Base-by-base conservation (phyloP, 768 basidiomycete genomes). In the Lentinula raphanica region DNA sequence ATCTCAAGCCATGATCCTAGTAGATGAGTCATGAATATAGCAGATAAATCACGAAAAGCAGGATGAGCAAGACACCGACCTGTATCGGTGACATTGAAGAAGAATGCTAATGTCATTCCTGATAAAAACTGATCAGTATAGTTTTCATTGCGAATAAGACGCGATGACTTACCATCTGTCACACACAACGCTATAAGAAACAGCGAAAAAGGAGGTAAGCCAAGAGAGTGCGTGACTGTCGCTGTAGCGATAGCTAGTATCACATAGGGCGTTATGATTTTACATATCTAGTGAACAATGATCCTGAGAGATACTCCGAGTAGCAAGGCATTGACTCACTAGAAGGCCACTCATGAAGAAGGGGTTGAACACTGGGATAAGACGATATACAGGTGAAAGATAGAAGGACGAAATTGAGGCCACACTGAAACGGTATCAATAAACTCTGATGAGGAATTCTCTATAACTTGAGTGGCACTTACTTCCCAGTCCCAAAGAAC, bases 381-480 rank as follows among this genome's bases (percentile, higher is more conserved):
- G 77, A 17, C 92, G 87, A 65, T 92, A 94, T 6, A 94, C 92
- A 2, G 92, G 92, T 39, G 87, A 91, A 19, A 94, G 78, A 69
- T 94, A 94, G 71, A 94, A 94, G 2, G 89, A 90, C 84, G 90
- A 88, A 66, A 92, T 92, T 9, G 88, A 89, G n/a, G 88, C 87
- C 48, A 90, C 85, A 63, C 88, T 92, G 56, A 29, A 25, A 23
- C 46, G 31, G 13, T 36, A 27, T 49, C 36, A 49, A 53, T 56
- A 49, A 56, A 28, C n/a, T n/a, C n/a, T n/a, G n/a, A n/a, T n/a
- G 35, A 38, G 12, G 48, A 5, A 48, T 23, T n/a, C 38, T 44
- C 6, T 36, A 38, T 19, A 25, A 17, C 54, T 12, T n/a, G n/a
- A n/a, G n/a, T 5, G 45, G 1, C 9, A 77, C 88, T 63, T 71